These are phyloP conservation scores for Tardiomyces digboiensis DNA, from an alignment of 1,139 yeast species.

Conservation along the genomic window DNA sequence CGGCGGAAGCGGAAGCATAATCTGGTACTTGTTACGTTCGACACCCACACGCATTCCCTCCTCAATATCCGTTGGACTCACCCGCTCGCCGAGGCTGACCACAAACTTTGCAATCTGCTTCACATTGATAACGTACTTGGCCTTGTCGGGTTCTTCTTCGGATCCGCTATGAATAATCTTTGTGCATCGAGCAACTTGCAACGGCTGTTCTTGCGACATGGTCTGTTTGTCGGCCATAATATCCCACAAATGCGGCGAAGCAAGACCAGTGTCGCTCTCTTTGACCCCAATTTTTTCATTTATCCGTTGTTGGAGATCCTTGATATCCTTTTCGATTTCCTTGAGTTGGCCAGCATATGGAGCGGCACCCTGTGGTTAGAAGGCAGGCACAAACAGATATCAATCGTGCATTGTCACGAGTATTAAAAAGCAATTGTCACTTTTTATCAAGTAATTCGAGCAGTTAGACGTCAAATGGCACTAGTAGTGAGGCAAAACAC, in stretches of 20 bases:
- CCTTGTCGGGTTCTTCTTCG: constrained; percentile 69
- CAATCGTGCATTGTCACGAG: not conserved
- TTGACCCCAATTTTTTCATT: constrained; percentile 91
- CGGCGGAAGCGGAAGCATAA: constrained; percentile 95
- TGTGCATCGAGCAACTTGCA: constrained; percentile 98
- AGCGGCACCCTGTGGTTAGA: constrained; percentile 61
- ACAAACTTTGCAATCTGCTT: constrained; percentile 98
- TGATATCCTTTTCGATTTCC: constrained; percentile 75
- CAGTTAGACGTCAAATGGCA: too few species aligned
- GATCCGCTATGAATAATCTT: constrained; percentile 70
- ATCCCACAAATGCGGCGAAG: constrained; percentile 97
- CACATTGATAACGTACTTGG: constrained; percentile 91
- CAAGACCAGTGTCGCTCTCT: constrained; percentile 90
- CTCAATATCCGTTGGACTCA: constrained; percentile 96
- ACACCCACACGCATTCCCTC: constrained; percentile 99
- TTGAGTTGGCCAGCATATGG: constrained; percentile 83
- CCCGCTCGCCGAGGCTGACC: constrained; percentile 92
- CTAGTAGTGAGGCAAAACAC: too few species aligned
- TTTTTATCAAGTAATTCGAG: too few species aligned
- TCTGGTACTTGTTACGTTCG: constrained; percentile 93
- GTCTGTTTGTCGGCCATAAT: constrained; percentile 93
- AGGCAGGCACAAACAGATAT: not conserved
- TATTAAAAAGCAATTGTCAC: not conserved
- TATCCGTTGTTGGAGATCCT: constrained; percentile 72
- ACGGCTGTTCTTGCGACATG: constrained; percentile 87